Percentiles rank a stretch among this genome's conserved stretches.
Evolutionary conservation across 129 eudicot species (phyloP).

Genomic region (Apium graveolens): DNA sequence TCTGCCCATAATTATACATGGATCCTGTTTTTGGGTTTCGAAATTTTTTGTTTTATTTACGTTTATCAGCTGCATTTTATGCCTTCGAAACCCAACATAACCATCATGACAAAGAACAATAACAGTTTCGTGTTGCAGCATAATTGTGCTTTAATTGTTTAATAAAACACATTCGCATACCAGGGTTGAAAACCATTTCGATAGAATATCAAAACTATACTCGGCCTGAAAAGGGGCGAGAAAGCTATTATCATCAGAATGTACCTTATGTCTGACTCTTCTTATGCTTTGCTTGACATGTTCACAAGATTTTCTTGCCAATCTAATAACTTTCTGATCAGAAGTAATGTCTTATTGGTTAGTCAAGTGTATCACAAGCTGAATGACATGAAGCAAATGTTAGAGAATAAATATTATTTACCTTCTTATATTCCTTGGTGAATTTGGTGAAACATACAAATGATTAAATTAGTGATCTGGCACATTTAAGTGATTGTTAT

Average conservation of each 20-base stretch:
- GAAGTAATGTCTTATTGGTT: conserved; percentile 1
- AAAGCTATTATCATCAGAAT: background rate
- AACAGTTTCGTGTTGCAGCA: no score
- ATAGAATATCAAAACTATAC: background rate
- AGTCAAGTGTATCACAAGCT: conserved; percentile 5
- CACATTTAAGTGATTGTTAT: background rate
- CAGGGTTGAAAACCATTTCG: background rate
- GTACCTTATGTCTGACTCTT: conserved; percentile 92
- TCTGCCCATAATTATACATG: no score
- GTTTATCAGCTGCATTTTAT: no score
- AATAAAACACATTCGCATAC: no score
- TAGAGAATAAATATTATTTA: conserved; percentile 7
- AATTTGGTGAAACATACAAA: conserved; percentile 42
- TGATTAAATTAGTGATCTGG: conserved; percentile 20
- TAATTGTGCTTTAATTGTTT: no score
- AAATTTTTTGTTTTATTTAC: no score
- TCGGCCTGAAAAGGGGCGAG: background rate
- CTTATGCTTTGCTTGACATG: conserved; percentile 83
- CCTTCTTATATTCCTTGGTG: conserved; percentile 74
- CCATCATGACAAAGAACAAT: no score
- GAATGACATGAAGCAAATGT: background rate
- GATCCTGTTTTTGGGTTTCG: no score
- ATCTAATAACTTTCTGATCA: conserved; percentile 62
- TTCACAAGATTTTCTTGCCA: conserved; percentile 78
- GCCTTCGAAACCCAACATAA: no score